Percentiles rank a stretch among this genome's conserved stretches.
Evolutionary conservation across 2,329 filamentous ascomycete genomes (phyloP).

Genomic region (Aureobasidium zeae): DNA sequence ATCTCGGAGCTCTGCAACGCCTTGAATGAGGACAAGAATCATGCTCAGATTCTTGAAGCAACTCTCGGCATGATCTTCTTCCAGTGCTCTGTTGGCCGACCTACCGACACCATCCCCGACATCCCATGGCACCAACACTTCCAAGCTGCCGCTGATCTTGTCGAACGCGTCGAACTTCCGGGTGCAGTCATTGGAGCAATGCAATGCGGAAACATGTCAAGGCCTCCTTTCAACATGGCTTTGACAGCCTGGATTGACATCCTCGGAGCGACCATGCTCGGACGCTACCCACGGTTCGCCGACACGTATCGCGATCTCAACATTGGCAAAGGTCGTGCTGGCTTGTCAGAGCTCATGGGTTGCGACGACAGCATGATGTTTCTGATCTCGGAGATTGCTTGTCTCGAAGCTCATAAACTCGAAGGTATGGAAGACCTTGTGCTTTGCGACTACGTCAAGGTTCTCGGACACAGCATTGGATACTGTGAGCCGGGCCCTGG

Average conservation of each 20-base stretch:
- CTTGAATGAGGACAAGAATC: slow-evolving; percentile 68
- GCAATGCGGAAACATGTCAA: slow-evolving; percentile 33
- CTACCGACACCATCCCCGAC: slow-evolving; percentile 75
- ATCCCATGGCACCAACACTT: slow-evolving; percentile 98
- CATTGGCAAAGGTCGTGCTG: slow-evolving; percentile 54
- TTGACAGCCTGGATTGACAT: slow-evolving; percentile 95
- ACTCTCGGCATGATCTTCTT: slow-evolving; percentile 94
- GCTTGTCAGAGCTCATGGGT: slow-evolving; percentile 88
- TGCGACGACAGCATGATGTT: slow-evolving; percentile 98
- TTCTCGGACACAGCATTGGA: slow-evolving; percentile 79
- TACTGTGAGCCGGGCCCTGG: slow-evolving; percentile 53
- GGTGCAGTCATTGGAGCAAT: slow-evolving; percentile 48
- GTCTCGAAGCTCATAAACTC: slow-evolving; percentile 78
- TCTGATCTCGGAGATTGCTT: slow-evolving; percentile 92
- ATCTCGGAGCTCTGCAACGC: slow-evolving; percentile 79
- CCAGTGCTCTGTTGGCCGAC: slow-evolving; percentile 80
- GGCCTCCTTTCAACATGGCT: slow-evolving; percentile 90
- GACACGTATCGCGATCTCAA: slow-evolving; percentile 96
- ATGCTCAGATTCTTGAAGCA: slow-evolving; percentile 82
- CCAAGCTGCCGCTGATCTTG: slow-evolving; percentile 75
- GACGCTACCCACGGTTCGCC: slow-evolving; percentile 75
- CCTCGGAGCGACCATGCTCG: slow-evolving; percentile 84
- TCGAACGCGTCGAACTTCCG: slow-evolving; percentile 75
- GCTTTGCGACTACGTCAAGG: slow-evolving; percentile 79
- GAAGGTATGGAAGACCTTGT: slow-evolving; percentile 75